phyloP scores from a whole-genome alignment of 768 basidiomycete genomes.

The Phylloporus arenicola region DNA sequence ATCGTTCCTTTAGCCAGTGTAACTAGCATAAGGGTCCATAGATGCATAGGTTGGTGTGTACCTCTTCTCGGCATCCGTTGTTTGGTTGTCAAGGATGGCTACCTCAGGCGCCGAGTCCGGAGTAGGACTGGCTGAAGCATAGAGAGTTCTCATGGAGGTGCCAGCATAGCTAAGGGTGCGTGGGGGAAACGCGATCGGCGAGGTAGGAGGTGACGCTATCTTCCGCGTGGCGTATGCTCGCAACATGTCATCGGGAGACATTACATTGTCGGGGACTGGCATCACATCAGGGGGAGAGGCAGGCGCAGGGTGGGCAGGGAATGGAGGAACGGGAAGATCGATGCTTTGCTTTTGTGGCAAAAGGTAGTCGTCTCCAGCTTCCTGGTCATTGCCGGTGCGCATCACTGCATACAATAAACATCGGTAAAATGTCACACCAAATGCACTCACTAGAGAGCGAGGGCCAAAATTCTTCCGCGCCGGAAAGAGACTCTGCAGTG shows the following conservation, averaged over 20 bases:
- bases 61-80: slow-evolving; percentile 17
- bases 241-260: slow-evolving; percentile 73
- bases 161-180: slow-evolving; percentile 23
- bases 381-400: slow-evolving; percentile 47
- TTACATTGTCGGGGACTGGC: slow-evolving; percentile 36
- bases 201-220: slow-evolving; percentile 29
- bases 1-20: slow-evolving; percentile 2
- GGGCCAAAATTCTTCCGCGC: slow-evolving; percentile 59
- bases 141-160: slow-evolving; percentile 27
- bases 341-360: slow-evolving; percentile 28
- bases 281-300: slow-evolving; percentile 39
- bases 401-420: slow-evolving; percentile 48
- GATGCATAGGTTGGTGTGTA: slow-evolving; percentile 22
- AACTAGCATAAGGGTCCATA: slow-evolving; percentile 23
- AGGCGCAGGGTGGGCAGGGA: slow-evolving; percentile 27
- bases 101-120: slow-evolving; percentile 8
- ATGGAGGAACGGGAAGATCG: slow-evolving; percentile 31
- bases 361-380: slow-evolving; percentile 41
- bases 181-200: slow-evolving; percentile 28
- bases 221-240: slow-evolving; percentile 61
- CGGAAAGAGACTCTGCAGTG: slow-evolving; percentile 28
- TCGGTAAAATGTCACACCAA: not conserved
- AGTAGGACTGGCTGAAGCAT: slow-evolving; percentile 17
- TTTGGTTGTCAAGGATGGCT: not conserved
- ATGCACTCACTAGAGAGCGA: slow-evolving; percentile 55